Conservation (phyloP, 371 early-diverging fungal genomes). For the Amoeboaphelidium occidentale region DNA sequence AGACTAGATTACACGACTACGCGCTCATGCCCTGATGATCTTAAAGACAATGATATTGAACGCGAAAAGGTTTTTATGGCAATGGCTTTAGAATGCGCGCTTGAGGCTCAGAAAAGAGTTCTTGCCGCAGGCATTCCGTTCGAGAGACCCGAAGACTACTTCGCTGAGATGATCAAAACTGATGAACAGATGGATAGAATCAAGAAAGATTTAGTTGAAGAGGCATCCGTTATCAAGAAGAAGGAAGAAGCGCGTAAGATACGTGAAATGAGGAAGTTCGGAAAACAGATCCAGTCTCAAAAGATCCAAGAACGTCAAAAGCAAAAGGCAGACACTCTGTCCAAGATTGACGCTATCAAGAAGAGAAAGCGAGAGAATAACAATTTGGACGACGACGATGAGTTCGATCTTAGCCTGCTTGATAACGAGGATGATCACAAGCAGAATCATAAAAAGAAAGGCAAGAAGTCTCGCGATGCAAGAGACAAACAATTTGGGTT, state of each 20-base stretch:
- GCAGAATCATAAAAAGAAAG: constrained; percentile 8
- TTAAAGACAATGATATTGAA: no score
- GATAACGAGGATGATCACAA: constrained; percentile 21
- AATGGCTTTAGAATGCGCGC: no score
- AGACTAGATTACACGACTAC: no score
- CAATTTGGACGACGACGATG: constrained; percentile 29
- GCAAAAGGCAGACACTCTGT: constrained; percentile 52
- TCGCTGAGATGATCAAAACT: constrained; percentile 86
- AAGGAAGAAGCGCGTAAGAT: constrained; percentile 61
- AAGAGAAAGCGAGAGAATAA: constrained; percentile 41
- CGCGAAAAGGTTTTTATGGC: no score
- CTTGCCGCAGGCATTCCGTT: no score
- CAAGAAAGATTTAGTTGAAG: constrained; percentile 54
- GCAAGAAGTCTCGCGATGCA: constrained; percentile 19
- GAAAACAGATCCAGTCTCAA: constrained; percentile 84
- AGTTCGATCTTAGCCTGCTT: constrained; percentile 58
- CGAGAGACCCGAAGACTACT: constrained; percentile 61
- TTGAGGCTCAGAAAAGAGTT: no score
- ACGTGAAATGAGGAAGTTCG: constrained; percentile 76
- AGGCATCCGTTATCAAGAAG: constrained; percentile 45
- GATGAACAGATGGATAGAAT: constrained; percentile 74
- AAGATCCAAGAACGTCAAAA: constrained; percentile 51
- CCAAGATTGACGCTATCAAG: constrained; percentile 56
- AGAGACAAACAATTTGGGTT: constrained; percentile 55
- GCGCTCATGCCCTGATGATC: no score